Evolutionary conservation across 768 basidiomycete species (phyloP), one percentile per base, ranked within the genome.

Genomic region (Mycena kentingensis): DNA sequence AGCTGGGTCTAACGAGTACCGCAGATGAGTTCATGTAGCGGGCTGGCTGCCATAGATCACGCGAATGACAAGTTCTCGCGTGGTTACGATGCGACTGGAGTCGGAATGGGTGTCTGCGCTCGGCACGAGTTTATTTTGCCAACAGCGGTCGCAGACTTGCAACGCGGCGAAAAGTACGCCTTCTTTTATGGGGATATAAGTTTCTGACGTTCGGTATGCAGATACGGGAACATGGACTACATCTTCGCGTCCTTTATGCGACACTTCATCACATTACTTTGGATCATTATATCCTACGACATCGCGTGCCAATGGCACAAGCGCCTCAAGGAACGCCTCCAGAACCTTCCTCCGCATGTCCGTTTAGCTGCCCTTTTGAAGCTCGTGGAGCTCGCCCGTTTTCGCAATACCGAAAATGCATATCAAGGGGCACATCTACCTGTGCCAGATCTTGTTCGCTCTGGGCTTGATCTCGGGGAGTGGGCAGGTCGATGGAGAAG

Each of bases 401-500:
- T 67, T 29, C 34, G 50, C 48, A 1, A 51, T 75, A 11, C 64
- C 64, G 6, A 61, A 63, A 26, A 55, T 63, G 12, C 65, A 66
- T 44, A 52, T 63, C 15, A 32, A 42, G 4, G 55, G 43, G 4
- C 65, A 66, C 46, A 44, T 46, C 4, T n/a, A 51, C 4, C 21
- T 25, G 2, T 66, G 65, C 41, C 57, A 57, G n/a, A 19, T 46
- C 0, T 25, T 50, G 19, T 63, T 22, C 41, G 71, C 68, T 0
- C 60, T 75, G 25, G 70, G 72, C 42, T 62, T 61, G 22, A 51
- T 51, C 66, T 1, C 57, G n/a, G n/a, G n/a, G n/a, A n/a, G 54
- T 24, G 68, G 66, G 10, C 62, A 63, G 3, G 64, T 60, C 1
- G 70, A 72, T 58, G 69, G 74, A 0, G 72, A 77, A 39, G 70